Percentiles rank a stretch among this genome's conserved stretches.
These are phyloP conservation scores for Fusarium buharicum DNA, from an alignment of 2,329 filamentous ascomycete genomes.

Conservation along the genomic window DNA sequence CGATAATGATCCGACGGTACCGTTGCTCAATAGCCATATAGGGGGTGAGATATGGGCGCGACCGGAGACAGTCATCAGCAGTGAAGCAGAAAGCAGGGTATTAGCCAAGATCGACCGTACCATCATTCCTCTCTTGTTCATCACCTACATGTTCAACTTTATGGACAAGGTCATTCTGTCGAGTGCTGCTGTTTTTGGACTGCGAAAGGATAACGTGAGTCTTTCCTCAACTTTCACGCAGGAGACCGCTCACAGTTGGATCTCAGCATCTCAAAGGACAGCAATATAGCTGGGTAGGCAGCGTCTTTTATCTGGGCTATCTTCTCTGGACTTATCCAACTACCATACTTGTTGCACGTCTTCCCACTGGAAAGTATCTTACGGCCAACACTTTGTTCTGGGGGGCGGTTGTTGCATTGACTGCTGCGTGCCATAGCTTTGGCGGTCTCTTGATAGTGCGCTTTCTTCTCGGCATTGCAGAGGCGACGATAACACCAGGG, in stretches of 20 bases:
- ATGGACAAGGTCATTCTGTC: conserved; percentile 70
- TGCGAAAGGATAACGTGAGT: conserved; percentile 59
- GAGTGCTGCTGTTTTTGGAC: conserved; percentile 65
- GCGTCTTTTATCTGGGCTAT: conserved; percentile 57
- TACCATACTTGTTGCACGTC: conserved; percentile 58
- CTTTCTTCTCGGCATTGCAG: conserved; percentile 64
- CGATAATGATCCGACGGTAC: neutral
- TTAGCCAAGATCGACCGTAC: conserved; percentile 66
- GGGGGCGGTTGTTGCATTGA: conserved; percentile 59
- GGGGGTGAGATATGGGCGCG: neutral
- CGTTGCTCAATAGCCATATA: conserved; percentile 13
- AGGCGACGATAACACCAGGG: conserved; percentile 64
- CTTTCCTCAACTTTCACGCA: neutral
- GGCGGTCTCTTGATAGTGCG: conserved; percentile 61
- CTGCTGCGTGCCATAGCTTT: conserved; percentile 59
- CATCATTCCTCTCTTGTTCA: conserved; percentile 66
- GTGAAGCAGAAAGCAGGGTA: conserved; percentile 49
- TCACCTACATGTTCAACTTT: conserved; percentile 69
- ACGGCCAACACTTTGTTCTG: conserved; percentile 61
- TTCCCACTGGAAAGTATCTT: conserved; percentile 61
- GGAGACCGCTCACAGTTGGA: neutral
- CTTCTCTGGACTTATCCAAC: conserved; percentile 62
- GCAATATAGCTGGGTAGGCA: conserved; percentile 73
- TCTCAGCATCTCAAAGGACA: conserved; percentile 46
- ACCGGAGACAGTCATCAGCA: neutral